phyloP scores from a whole-genome alignment of 2,329 filamentous ascomycete genomes.

The Beauveria asiatica region DNA sequence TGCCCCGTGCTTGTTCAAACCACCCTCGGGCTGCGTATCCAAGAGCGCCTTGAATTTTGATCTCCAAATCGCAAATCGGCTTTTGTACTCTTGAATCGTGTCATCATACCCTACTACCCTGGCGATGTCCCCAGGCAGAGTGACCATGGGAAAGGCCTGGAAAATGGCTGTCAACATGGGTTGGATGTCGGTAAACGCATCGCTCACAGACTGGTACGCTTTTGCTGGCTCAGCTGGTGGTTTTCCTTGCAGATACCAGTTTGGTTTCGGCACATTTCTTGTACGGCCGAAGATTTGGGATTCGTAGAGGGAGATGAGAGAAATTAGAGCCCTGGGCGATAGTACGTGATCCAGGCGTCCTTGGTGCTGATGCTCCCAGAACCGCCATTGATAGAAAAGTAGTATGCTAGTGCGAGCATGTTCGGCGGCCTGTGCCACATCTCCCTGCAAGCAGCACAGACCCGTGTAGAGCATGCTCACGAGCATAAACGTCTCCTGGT shows the following conservation, averaged over 20 bases:
- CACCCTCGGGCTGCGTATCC: neutral
- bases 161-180: conserved; percentile 3
- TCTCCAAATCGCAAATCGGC: neutral
- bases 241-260: neutral
- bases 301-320: conserved; percentile 2
- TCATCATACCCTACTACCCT: neutral
- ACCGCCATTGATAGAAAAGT: conserved; percentile 3
- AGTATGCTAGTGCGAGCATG: neutral
- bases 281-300: conserved; percentile 4
- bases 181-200: neutral
- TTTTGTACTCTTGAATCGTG: neutral
- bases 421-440: neutral
- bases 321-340: neutral
- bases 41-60: neutral
- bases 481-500: conserved; percentile 7
- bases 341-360: neutral
- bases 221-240: neutral
- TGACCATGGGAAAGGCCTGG: conserved; percentile 4
- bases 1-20: neutral
- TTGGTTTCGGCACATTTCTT: neutral
- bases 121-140: neutral
- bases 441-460: neutral
- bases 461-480: conserved; percentile 6
- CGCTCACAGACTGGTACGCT: conserved; percentile 2
- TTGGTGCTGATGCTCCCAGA: conserved; percentile 4